Base-by-base conservation (phyloP, 2,329 filamentous ascomycete species). In the Hypoxylon sp. region DNA sequence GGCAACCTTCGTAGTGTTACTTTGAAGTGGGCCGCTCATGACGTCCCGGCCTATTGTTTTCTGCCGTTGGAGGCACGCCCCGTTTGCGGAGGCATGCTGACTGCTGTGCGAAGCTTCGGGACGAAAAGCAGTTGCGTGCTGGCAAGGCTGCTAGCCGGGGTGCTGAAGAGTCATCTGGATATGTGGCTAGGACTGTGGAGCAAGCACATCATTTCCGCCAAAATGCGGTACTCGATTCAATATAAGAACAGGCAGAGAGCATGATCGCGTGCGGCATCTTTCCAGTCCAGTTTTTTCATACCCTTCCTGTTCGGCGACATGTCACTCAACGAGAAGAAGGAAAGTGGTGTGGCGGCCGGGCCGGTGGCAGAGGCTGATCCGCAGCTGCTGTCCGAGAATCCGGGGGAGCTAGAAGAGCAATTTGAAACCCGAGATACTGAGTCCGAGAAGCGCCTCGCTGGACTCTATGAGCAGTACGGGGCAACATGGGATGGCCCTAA, bases 401-500 rank as follows among this genome's bases (percentile, higher is more conserved):
- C 16, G 6, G 48, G 45, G 20, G 62, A 44, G 24, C 28, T 30
- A 11, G 53, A 54, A 30, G 36, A 9, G 1, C 53, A 54, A 18
- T 12, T 11, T 4, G 44, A 36, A 18, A 51, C 5, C 28, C 57
- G 44, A 33, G 48, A 65, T 24, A 11, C 32, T 33, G 53, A 65
- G 14, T 49, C 52, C 4, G 42, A 65, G 22, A 62, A 65, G 22
- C 63, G 53, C 14, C 63, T 61, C 3, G 63, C 52, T 8, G 48
- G 42, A 11, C 45, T 62, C n/a, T 36, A 54, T 6, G 52, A 61
- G 14, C 44, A 50, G 11, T 54, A 65, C 42, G 63, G 58, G 11
- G 63, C 57, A 6, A 65, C 71, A n/a, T 74, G 72, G 71, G 66
- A 74, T n/a, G 57, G 67, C 1, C 63, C 68, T 1, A 46, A 68